Evolutionary conservation across 2,329 filamentous ascomycete genomes (phyloP), one percentile per base, ranked within the genome.

Genomic region (Beauveria sp.): DNA sequence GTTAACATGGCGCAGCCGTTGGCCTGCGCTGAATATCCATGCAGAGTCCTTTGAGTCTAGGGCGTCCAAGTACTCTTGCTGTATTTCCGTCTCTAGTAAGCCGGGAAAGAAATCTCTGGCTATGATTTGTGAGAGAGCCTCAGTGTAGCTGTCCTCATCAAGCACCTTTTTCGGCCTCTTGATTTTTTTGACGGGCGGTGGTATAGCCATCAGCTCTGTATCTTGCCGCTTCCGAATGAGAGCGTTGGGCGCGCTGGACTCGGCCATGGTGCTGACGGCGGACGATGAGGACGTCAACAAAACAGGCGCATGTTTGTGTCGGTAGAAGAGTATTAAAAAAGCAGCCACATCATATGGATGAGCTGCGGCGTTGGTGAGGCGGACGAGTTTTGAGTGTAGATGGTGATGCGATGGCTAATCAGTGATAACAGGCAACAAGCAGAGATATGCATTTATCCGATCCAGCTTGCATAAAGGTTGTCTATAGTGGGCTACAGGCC

Each of bases 91-190:
- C 72, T 98, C 92, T 5, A 93, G 78, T 0, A 99, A 81, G 0
- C 93, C 95, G 0, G 95, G 95, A 70, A 98, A 99, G 79, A 96
- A 99, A 79, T 99, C 95, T 66, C 95, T 87, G 10, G 91, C 91
- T 65, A 99, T 96, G 71, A 99, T 98, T 67, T 95, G 88, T 0
- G 93, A 96, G 31, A 99, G 81, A 1, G 90, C 89, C 62, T 92
- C 87, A 2, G 91, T 95, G 74, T 99, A 99, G 59, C 89, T 87
- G 67, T 99, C 93, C 80, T 99, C 95, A 73, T 96, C 91, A 31
- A 99, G 84, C 31, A 97, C 87, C 65, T 88, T 89, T 65, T 88
- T 87, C 0, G 95, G 95, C 58, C 95, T 85, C 76, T 97, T 97
- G 70, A 97, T 96, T 63, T 91, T 88, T 74, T 96, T 98, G 48